Evolutionary conservation across 177 flowering plant species (phyloP).

Genomic region (Vitis hybrid): DNA sequence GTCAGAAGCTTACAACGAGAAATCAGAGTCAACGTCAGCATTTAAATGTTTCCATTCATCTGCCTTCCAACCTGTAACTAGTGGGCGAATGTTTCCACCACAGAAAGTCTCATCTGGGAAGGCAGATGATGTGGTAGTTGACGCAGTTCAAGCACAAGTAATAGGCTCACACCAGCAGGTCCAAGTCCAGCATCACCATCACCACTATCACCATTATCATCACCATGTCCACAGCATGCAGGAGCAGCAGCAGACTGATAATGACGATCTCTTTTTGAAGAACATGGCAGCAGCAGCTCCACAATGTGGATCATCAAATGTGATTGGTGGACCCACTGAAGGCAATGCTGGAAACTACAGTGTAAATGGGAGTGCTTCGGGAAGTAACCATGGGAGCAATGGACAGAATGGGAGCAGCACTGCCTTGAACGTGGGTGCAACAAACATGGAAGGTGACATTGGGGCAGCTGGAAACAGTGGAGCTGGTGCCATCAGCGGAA

Average conservation of each 20-base stretch:
- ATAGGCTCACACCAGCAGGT: conserved; percentile 15
- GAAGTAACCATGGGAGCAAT: conserved; percentile 34
- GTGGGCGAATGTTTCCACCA: conserved; percentile 6
- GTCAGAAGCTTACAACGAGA: conserved; percentile 16
- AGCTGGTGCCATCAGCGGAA: conserved; percentile 11
- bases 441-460: conserved; percentile 25
- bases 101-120: conserved; percentile 11
- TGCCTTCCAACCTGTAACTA: conserved; percentile 23
- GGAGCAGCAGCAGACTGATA: conserved; percentile 14
- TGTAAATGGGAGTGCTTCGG: conserved; percentile 31
- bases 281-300: conserved; percentile 18
- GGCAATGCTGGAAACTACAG: conserved; percentile 26
- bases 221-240: conserved; percentile 17
- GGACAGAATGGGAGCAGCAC: conserved; percentile 26
- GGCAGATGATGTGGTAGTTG: conserved; percentile 8
- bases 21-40: conserved; percentile 21
- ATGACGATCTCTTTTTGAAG: conserved; percentile 20
- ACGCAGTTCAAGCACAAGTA: conserved; percentile 6
- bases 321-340: conserved; percentile 14
- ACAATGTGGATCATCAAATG: conserved; percentile 35
- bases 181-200: conserved; percentile 26
- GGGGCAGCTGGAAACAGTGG: conserved; percentile 19
- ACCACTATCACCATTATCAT: conserved; percentile 22
- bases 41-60: conserved; percentile 25
- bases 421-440: conserved; percentile 16